phyloP scores from a whole-genome alignment of 768 basidiomycete genomes.

The Xerocomus spinulosus region DNA sequence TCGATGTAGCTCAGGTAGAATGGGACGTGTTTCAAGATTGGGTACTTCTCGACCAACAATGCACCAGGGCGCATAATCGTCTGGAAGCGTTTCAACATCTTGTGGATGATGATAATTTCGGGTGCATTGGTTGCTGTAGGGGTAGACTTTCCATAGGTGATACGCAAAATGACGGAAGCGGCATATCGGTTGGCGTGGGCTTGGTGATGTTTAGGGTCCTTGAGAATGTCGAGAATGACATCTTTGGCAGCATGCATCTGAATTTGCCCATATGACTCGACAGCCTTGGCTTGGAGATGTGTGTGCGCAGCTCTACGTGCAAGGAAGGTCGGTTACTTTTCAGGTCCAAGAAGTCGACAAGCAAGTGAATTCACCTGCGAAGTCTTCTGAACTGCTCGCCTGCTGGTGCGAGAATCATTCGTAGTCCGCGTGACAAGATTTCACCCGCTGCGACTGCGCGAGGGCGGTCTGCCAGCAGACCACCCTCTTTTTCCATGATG shows the following conservation, averaged over 20 bases:
- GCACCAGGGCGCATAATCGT: constrained; percentile 35
- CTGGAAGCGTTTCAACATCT: constrained; percentile 34
- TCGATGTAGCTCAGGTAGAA: constrained; percentile 57
- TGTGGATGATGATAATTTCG: constrained; percentile 32
- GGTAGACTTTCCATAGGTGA: constrained; percentile 34
- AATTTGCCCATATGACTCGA: constrained; percentile 45
- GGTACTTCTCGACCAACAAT: constrained; percentile 33
- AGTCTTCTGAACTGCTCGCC: constrained; percentile 60
- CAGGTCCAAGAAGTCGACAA: background rate
- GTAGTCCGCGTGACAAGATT: constrained; percentile 54
- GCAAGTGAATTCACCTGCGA: constrained; percentile 39
- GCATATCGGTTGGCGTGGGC: constrained; percentile 48
- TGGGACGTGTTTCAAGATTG: constrained; percentile 46
- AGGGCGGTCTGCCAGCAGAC: constrained; percentile 51
- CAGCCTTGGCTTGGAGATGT: constrained; percentile 51
- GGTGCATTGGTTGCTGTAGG: constrained; percentile 28
- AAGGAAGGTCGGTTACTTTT: background rate
- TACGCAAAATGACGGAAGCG: constrained; percentile 32
- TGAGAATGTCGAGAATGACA: constrained; percentile 29
- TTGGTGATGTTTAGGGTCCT: constrained; percentile 42
- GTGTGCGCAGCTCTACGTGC: constrained; percentile 49
- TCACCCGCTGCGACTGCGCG: constrained; percentile 54
- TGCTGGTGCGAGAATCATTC: constrained; percentile 50
- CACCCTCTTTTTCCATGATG: constrained; percentile 66
- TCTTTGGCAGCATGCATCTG: constrained; percentile 37